Base-by-base conservation (phyloP, 495 filamentous ascomycete species). In the Gamarada debralockiae region DNA sequence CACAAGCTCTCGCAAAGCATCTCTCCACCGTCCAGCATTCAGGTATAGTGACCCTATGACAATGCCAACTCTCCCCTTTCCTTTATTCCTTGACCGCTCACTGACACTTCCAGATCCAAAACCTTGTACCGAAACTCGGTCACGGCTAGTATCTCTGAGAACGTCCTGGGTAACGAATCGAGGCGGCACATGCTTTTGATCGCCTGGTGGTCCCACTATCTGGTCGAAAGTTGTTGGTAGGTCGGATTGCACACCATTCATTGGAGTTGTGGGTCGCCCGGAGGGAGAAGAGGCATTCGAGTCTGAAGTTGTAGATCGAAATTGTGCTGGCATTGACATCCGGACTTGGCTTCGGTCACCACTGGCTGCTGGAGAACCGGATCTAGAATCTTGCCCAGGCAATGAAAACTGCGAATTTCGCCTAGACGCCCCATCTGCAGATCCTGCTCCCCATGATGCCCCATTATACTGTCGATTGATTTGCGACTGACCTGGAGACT, bases 31-130 rank as follows among this genome's bases (percentile, higher is more conserved):
- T 27, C 93, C 93, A 55, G 90, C 87, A 60, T 87, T 81, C 52
- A 99, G 79, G 67, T 92, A 95, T 40, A 97, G 72, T 21, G 86
- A 87, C 5, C 91, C 93, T 51, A 97, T 73, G 8, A 93, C 80
- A 37, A 96, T 83, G 25, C 83, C 82, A 23, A 89, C 75, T 39
- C 95, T 82, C 17, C 87, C 89, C 65, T 87, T 90, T 27, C 88
- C 89, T 61, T 89, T 90, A 56, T 84, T 90, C 53, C 88, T 86
- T 42, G 82, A 85, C 54, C 88, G 77, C 57, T 96, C 91, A 57
- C 79, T 83, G 41, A 79, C 61, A 24, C 80, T 79, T 2, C 84
- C 84, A 4, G 89, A 80, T 22, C 89, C 92, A 68, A 95, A 86
- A 0, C 88, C 88, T 43, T 90, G 88, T 15, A 92, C 78, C n/a